Base-by-base conservation (phyloP, 192 early-diverging fungal genomes). In the Umbelopsis sp. region DNA sequence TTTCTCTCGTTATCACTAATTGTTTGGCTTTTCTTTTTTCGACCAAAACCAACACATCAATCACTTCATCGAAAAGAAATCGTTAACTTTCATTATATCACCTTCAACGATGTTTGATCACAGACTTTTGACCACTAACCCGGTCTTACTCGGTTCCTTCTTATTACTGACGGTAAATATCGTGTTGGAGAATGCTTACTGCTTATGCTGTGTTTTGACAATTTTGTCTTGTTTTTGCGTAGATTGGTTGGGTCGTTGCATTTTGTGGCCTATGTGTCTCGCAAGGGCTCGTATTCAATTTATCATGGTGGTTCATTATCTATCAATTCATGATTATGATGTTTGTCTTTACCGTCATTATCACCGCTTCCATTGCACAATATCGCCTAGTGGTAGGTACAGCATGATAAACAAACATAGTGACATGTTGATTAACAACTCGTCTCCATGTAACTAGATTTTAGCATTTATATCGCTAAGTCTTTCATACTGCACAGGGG, bases 231-330 rank as follows among this genome's bases (percentile, higher is more conserved):
- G 20, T 49, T 4, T 21, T n/a, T 9, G n/a, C 47, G 47, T 68
- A 77, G 75, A 71, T 66, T 68, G 75, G 75, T 14, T 77, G 75
- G 75, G 25, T 68, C 1, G 7, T 77, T 29, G 47, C 52, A 25
- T 77, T 77, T 72, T 43, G 67, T 41, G 70, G 75, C 20, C 45
- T 77, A 34, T 77, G 75, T 52, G 45, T 51, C 21, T 62, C 56
- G 0, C 56, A 62, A 62, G 21, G 22, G 32, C 34, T 43, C 16
- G 59, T 56, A 49, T 26, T 36, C 34, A 32, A n/a, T 0, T 36
- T 52, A 43, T 77, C 75, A 14, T 77, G 75, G 75, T 77, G 75
- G 75, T 34, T 77, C 36, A 52, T 62, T n/a, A 52, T 66, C 3
- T 77, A 69, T 20, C 12, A 77, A 6, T 34, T 68, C 2, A 21